Conservation (phyloP, 2,329 filamentous ascomycete species). For the Thyridium curvatum region DNA sequence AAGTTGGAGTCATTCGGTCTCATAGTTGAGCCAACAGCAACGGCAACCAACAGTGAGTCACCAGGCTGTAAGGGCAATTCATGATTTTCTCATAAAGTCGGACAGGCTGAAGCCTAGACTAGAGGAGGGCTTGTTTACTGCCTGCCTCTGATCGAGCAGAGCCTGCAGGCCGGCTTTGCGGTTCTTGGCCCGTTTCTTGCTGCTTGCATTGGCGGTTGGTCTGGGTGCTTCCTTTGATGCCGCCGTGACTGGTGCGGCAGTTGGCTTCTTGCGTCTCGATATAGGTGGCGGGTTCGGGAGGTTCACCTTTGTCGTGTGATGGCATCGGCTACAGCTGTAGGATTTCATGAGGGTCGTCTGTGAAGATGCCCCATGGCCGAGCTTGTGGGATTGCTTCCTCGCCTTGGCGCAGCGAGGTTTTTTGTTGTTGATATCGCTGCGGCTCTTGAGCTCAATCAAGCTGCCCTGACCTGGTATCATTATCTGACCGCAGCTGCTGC, state of each 20-base stretch:
- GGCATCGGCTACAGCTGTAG: slow-evolving; percentile 39
- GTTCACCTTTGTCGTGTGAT: slow-evolving; percentile 31
- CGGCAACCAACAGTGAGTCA: not conserved
- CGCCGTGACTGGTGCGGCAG: slow-evolving; percentile 15
- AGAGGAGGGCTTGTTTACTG: slow-evolving; percentile 21
- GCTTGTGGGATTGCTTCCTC: not conserved
- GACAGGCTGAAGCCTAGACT: slow-evolving; percentile 44
- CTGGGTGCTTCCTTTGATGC: slow-evolving; percentile 17
- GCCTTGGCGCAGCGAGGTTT: not conserved
- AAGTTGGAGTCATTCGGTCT: no score
- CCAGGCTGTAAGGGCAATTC: slow-evolving; percentile 1
- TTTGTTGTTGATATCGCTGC: slow-evolving; percentile 33
- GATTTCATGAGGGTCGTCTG: slow-evolving; percentile 26
- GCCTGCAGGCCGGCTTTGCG: slow-evolving; percentile 62
- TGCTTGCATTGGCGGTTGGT: slow-evolving; percentile 45
- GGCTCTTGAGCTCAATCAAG: slow-evolving; percentile 33
- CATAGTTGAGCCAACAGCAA: no score
- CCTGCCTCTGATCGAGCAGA: slow-evolving; percentile 48
- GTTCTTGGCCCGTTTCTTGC: slow-evolving; percentile 59
- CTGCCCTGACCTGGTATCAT: slow-evolving; percentile 45
- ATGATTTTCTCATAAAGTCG: slow-evolving; percentile 43
- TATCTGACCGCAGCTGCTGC: slow-evolving; percentile 55
- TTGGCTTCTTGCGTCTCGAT: slow-evolving; percentile 15
- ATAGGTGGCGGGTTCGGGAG: slow-evolving; percentile 29
- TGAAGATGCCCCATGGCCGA: no score